These are phyloP conservation scores for Trichomonas tenax DNA, from an alignment of 208 protist species.

Conservation along the genomic window DNA sequence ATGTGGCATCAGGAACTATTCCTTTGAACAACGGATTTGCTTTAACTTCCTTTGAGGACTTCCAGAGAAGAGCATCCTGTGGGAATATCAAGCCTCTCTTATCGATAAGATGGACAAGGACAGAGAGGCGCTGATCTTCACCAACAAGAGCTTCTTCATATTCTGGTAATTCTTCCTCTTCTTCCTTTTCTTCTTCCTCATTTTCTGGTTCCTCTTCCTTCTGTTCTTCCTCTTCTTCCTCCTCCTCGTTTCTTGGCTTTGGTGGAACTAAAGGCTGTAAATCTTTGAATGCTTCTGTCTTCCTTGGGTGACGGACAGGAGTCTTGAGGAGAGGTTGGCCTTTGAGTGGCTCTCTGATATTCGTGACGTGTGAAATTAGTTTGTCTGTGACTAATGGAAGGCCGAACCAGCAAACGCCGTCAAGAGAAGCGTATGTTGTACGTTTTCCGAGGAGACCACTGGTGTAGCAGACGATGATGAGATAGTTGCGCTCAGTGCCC, in stretches of 20 bases:
- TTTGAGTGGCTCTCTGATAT: not conserved
- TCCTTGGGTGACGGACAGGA: not conserved
- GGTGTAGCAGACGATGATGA: not conserved
- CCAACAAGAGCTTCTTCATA: not conserved
- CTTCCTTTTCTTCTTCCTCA: not conserved
- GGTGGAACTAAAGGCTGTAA: not conserved
- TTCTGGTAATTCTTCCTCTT: constrained; percentile 13
- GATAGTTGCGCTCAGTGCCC: not conserved
- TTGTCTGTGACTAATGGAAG: not conserved
- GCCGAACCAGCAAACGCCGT: constrained; percentile 14
- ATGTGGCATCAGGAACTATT: not conserved
- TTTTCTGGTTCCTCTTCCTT: not conserved
- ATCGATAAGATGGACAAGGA: not conserved
- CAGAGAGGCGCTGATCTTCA: not conserved
- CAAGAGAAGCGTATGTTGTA: not conserved
- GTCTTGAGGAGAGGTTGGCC: not conserved
- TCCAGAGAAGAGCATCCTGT: not conserved
- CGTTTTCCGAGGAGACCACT: not conserved
- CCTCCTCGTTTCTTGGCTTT: not conserved
- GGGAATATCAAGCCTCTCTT: not conserved
- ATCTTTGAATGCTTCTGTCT: not conserved
- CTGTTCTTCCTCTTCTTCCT: constrained; percentile 15
- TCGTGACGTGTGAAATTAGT: not conserved
- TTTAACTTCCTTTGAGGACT: not conserved
- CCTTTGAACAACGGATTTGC: not conserved